Percentiles rank a stretch among this genome's conserved stretches.
Conservation (phyloP, 768 basidiomycete species). For the Boletus bicolor region DNA sequence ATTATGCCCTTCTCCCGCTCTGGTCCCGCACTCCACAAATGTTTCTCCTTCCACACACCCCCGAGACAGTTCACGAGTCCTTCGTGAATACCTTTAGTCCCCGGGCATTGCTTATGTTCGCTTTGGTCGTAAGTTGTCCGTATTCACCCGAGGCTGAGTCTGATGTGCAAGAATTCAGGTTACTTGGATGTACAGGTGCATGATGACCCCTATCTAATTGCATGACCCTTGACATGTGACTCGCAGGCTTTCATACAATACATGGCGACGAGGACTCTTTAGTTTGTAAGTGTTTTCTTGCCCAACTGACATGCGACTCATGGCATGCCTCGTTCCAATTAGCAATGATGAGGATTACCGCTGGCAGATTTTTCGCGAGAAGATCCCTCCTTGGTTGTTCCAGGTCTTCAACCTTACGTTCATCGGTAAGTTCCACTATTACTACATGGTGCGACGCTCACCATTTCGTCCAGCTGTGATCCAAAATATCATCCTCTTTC, state of each 20-base stretch:
- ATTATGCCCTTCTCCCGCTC: slow-evolving; percentile 75
- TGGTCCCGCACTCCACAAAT: slow-evolving; percentile 38
- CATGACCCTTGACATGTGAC: slow-evolving; percentile 19
- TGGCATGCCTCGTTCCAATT: neutral
- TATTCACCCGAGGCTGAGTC: neutral
- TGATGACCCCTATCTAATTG: neutral
- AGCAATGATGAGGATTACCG: slow-evolving; percentile 91
- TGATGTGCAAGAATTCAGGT: slow-evolving; percentile 25
- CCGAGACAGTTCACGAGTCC: slow-evolving; percentile 38
- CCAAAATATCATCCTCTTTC: slow-evolving; percentile 79
- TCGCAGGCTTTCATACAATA: slow-evolving; percentile 69
- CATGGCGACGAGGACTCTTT: slow-evolving; percentile 80
- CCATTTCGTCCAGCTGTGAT: slow-evolving; percentile 44
- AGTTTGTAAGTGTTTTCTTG: slow-evolving; percentile 45
- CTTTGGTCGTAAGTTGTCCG: slow-evolving; percentile 46
- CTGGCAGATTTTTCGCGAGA: slow-evolving; percentile 72
- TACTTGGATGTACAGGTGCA: slow-evolving; percentile 61
- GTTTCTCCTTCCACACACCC: slow-evolving; percentile 53
- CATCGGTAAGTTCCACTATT: slow-evolving; percentile 47
- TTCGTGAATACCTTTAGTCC: slow-evolving; percentile 55
- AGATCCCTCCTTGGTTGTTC: slow-evolving; percentile 54
- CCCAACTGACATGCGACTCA: neutral
- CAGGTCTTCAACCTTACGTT: slow-evolving; percentile 62
- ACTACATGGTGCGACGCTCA: slow-evolving; percentile 1
- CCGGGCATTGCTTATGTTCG: slow-evolving; percentile 73